Percentiles rank a stretch among this genome's conserved stretches.
phyloP scores from a whole-genome alignment of 2,329 filamentous ascomycete genomes.

The Xylaria polymorpha region DNA sequence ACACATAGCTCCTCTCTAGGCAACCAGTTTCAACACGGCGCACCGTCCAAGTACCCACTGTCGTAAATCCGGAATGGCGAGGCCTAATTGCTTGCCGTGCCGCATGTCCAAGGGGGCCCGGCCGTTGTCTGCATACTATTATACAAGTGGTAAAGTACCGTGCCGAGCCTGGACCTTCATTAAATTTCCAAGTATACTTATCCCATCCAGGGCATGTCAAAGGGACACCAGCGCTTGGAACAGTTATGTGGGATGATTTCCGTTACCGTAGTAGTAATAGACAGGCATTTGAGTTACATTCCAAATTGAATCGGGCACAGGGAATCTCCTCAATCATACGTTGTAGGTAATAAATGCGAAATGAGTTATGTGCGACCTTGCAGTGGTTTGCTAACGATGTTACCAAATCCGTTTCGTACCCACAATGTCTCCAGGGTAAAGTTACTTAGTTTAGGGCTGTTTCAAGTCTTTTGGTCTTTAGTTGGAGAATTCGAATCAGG shows the following conservation, averaged over 20 bases:
- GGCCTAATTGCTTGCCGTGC: conserved; percentile 28
- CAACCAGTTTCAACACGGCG: conserved; percentile 8
- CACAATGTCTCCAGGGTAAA: conserved; percentile 13
- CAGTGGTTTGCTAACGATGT: conserved; percentile 6
- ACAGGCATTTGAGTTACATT: conserved; percentile 32
- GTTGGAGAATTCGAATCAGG: background rate
- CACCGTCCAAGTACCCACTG: conserved; percentile 20
- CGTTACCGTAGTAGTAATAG: conserved; percentile 24
- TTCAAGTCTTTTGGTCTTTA: conserved; percentile 8
- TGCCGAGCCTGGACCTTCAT: conserved; percentile 10
- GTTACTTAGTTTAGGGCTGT: background rate
- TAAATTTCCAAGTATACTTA: conserved; percentile 9
- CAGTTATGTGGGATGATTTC: conserved; percentile 14
- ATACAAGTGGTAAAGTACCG: background rate
- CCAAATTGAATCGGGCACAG: conserved; percentile 26
- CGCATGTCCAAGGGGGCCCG: conserved; percentile 18
- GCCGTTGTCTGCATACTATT: background rate
- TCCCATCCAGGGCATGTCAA: conserved; percentile 1
- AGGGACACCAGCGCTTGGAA: conserved; percentile 4
- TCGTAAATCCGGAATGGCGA: conserved; percentile 27
- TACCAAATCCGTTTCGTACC: conserved; percentile 17
- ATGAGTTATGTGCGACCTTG: conserved; percentile 22
- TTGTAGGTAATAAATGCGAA: conserved; percentile 21
- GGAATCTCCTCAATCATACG: conserved; percentile 16
- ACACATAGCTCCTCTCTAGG: conserved; percentile 15